Evolutionary conservation across 352 stramenopile genomes (phyloP).

Genomic region (Phytophthora ramorum): DNA sequence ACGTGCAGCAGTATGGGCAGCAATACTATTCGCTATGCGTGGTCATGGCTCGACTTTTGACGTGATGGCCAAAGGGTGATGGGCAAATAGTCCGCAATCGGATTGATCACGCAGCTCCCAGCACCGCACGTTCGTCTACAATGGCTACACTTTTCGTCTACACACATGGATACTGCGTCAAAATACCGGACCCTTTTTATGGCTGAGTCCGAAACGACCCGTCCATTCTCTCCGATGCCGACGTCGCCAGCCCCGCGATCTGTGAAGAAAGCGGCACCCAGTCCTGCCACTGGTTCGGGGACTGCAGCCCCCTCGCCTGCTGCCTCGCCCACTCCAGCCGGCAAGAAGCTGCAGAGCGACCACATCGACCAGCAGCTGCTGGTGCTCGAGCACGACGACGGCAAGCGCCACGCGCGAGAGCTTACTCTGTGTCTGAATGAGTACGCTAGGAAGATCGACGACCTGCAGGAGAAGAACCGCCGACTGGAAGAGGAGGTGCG

Average conservation of each 20-base stretch:
- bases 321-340: conserved; percentile 15
- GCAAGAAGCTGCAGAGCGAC: conserved; percentile 47
- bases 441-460: conserved; percentile 81
- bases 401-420: conserved; percentile 74
- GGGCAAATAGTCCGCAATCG: conserved; percentile 9
- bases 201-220: conserved; percentile 24
- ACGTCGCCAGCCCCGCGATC: conserved; percentile 30
- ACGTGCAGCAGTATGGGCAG: neutral
- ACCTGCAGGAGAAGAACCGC: conserved; percentile 80
- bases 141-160: conserved; percentile 21
- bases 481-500: conserved; percentile 77
- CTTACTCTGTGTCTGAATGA: conserved; percentile 69
- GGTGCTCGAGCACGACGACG: conserved; percentile 72
- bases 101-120: conserved; percentile 19
- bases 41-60: too few relatives aligned
- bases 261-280: conserved; percentile 17
- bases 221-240: conserved; percentile 15
- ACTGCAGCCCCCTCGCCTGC: conserved; percentile 7
- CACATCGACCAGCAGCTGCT: conserved; percentile 77
- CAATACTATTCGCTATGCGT: too few relatives aligned
- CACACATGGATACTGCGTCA: conserved; percentile 8
- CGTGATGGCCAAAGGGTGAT: conserved; percentile 2
- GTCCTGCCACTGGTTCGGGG: neutral
- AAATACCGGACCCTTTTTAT: conserved; percentile 37
- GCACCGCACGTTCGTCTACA: conserved; percentile 31